A percentile compares a stretch with the other conserved stretches of the same genome.
phyloP scores from a whole-genome alignment of 495 filamentous ascomycete genomes.

The Talaromyces liani region DNA sequence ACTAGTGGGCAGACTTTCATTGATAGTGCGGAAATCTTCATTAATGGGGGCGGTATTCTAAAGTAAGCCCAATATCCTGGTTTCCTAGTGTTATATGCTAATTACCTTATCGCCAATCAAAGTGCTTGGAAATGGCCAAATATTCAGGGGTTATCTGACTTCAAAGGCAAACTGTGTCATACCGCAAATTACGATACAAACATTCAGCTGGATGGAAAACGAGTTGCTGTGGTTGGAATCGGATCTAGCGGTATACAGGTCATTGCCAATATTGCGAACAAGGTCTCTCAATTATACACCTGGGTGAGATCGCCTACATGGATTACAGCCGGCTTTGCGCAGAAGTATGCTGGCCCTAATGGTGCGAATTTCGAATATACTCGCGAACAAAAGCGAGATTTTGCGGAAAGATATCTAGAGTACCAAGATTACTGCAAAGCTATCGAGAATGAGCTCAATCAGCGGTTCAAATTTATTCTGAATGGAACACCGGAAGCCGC shows the following conservation, averaged over 20 bases:
- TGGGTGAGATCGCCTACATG: constrained; percentile 13
- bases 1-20: neutral
- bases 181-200: constrained; percentile 35
- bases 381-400: constrained; percentile 1
- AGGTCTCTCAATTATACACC: constrained; percentile 11
- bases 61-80: constrained; percentile 19
- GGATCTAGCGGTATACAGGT: constrained; percentile 5
- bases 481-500: constrained; percentile 25
- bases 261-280: constrained; percentile 1
- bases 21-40: constrained; percentile 27
- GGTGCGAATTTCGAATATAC: constrained; percentile 12
- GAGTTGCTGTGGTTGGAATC: constrained; percentile 36
- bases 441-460: constrained; percentile 36
- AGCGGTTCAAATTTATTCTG: constrained; percentile 36
- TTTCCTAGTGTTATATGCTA: neutral
- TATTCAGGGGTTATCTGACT: constrained; percentile 37
- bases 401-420: neutral
- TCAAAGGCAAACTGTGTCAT: constrained; percentile 39
- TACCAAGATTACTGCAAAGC: constrained; percentile 27
- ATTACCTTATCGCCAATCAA: constrained; percentile 14
- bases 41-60: constrained; percentile 41
- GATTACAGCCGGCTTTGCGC: constrained; percentile 13
- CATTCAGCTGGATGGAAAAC: constrained; percentile 33
- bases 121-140: constrained; percentile 37
- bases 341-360: constrained; percentile 11